Evolutionary conservation across 768 basidiomycete species (phyloP), one percentile per base, ranked within the genome.

Genomic region (Calocera cornea): DNA sequence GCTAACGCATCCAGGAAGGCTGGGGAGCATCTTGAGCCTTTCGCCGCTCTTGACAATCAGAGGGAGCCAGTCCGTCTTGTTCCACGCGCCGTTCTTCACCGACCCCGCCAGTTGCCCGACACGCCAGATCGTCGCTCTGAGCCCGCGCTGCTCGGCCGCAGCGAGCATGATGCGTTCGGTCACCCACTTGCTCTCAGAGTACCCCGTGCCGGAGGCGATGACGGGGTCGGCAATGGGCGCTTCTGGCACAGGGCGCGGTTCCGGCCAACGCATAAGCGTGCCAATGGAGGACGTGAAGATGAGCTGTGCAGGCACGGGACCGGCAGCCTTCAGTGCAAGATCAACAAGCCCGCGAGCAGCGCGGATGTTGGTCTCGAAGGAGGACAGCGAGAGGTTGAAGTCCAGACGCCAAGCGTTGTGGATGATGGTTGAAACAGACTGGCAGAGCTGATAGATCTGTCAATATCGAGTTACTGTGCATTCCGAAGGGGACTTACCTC

Each of bases 361-460:
- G 22, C 73, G 74, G 33, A 86, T 74, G 69, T 83, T 80, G 1
- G 78, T 69, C 68, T 85, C 83, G 65, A 84, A 85, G 1, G 83
- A 83, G 0, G 77, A 74, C 34, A 84, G 72, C 12, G 78, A 76
- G 1, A 83, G 76, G 66, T 82, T 82, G 74, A 85, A 82, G 72
- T 84, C 81, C 27, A 84, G 74, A 0, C 75, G 75, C 83, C 83
- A 83, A 5, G 81, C 81, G 67, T 60, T 19, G 34, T 19, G 60
- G 5, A 60, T 60, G 11, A 33, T 31, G 3, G 54, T 31, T 22
- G 54, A n/a, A n/a, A n/a, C n/a, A n/a, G n/a, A n/a, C n/a, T n/a
- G n/a, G n/a, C n/a, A n/a, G n/a, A n/a, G n/a, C n/a, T n/a, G n/a
- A n/a, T n/a, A n/a, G n/a, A n/a, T n/a, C n/a, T n/a, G n/a, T n/a